Evolutionary conservation across 257 asterid genomes (phyloP).

Genomic region (Solanum neorickii): DNA sequence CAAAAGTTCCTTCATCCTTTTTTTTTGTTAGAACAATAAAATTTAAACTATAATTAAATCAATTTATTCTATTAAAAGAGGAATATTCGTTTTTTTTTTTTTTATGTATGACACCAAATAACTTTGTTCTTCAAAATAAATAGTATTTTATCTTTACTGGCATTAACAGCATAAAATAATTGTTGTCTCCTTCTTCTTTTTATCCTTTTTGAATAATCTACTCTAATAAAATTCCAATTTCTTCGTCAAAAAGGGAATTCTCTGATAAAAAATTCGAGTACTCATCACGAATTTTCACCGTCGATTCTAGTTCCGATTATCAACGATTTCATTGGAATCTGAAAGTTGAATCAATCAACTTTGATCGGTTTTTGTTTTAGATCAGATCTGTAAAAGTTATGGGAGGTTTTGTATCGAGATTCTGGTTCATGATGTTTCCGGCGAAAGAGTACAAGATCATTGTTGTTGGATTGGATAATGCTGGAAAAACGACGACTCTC

Average conservation of each 20-base stretch:
- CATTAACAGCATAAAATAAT: background rate
- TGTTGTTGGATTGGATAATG: slow-evolving; percentile 94
- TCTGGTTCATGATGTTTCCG: slow-evolving; percentile 93
- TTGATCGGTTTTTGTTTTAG: background rate
- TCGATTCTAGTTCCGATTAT: background rate
- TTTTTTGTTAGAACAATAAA: too few species aligned
- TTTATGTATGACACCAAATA: background rate
- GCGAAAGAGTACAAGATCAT: slow-evolving; percentile 98
- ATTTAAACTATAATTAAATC: background rate
- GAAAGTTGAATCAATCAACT: background rate
- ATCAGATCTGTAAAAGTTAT: background rate
- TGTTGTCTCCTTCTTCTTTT: background rate
- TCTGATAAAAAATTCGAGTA: background rate
- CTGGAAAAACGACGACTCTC: slow-evolving; percentile 98
- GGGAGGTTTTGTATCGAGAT: slow-evolving; percentile 83
- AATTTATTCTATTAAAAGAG: background rate
- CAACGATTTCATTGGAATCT: background rate
- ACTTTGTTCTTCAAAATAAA: background rate
- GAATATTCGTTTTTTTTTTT: background rate
- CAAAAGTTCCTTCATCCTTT: background rate
- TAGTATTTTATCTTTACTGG: too few species aligned
- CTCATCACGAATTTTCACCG: background rate
- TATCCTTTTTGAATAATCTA: background rate
- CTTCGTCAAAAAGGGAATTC: background rate
- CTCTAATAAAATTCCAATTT: background rate